Evolutionary conservation across 768 basidiomycete genomes (phyloP), one percentile per base, ranked within the genome.

Genomic region (Kwoniella heveanensis): DNA sequence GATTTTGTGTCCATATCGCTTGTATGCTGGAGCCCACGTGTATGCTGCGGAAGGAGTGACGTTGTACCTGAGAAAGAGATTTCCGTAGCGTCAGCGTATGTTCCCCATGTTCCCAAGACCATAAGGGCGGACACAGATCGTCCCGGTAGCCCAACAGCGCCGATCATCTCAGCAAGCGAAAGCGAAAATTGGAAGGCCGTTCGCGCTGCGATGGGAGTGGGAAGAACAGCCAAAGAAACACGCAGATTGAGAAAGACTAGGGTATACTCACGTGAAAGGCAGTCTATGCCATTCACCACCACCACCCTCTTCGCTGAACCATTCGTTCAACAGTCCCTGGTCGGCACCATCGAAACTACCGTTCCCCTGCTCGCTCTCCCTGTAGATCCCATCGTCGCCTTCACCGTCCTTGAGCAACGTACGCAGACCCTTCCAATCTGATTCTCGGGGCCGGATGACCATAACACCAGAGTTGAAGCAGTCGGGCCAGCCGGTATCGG

Each of bases 291-390:
- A 99, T 75, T 90, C 88, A 87, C 69, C 90, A 84, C 93, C 93
- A 50, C 73, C 71, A 9, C 77, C 77, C 69, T 78, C 79, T 49
- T 79, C 74, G 0, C 75, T 71, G 67, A 81, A 82, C 76, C 69
- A 97, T 82, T 98, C 94, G 73, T 98, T 98, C 68, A 98, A 84
- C 66, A 97, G 82, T 17, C 96, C 96, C 79, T 99, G 96, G 81
- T 99, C 96, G n/a, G 92, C 96, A 9, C 96, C 96, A 74, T 97
- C 95, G 89, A 94, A 97, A 49, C 88, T 89, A 17, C 93, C 95
- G 71, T 88, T 89, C 19, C 74, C 76, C 13, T 30, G 58, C 26
- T 54, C 63, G 19, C 32, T 60, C 21, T 65, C 54, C 6, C 46
- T 58, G 27, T 66, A 68, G 19, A 67, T 60, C 19, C 62, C 68